These are phyloP conservation scores for Stylonectria norvegica DNA, from an alignment of 2,329 filamentous ascomycete genomes.

Conservation along the genomic window DNA sequence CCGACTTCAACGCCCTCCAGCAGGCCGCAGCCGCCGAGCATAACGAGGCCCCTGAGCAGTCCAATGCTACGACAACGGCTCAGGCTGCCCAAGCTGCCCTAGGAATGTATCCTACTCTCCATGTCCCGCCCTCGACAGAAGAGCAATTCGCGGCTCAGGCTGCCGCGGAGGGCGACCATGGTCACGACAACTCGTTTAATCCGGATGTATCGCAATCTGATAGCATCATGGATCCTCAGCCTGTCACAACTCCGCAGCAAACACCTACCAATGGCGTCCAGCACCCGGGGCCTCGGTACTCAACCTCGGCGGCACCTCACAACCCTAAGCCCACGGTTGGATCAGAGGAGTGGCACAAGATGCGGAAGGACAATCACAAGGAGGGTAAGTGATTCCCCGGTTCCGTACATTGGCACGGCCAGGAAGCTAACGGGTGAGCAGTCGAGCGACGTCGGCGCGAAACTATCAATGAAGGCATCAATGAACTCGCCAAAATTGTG, in stretches of 20 bases:
- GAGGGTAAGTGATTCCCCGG: constrained; percentile 65
- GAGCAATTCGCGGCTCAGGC: constrained; percentile 58
- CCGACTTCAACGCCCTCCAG: constrained; percentile 56
- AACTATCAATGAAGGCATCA: constrained; percentile 98
- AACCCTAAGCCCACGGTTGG: constrained; percentile 81
- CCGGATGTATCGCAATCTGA: constrained; percentile 33
- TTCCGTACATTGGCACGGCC: not conserved
- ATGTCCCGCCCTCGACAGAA: constrained; percentile 55
- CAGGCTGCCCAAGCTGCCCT: constrained; percentile 59
- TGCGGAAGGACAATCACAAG: constrained; percentile 97
- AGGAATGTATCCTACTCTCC: constrained; percentile 58
- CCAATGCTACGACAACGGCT: constrained; percentile 56
- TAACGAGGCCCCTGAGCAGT: constrained; percentile 46
- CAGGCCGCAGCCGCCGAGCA: constrained; percentile 49
- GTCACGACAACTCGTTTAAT: constrained; percentile 33
- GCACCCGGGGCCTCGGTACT: constrained; percentile 32
- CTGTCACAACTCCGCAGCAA: constrained; percentile 27
- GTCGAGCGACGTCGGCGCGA: constrained; percentile 95
- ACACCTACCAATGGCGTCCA: constrained; percentile 41
- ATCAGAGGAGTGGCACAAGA: constrained; percentile 96
- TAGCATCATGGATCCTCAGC: constrained; percentile 27
- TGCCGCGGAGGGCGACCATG: constrained; percentile 32
- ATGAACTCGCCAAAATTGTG: constrained; percentile 95
- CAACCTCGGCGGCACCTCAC: constrained; percentile 37
- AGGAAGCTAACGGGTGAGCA: constrained; percentile 38